A percentile compares a stretch with the other conserved stretches of the same genome.
phyloP scores from a whole-genome alignment of 1,284 basidiomycete genomes.

The Cutaneotrichosporon mucoides region DNA sequence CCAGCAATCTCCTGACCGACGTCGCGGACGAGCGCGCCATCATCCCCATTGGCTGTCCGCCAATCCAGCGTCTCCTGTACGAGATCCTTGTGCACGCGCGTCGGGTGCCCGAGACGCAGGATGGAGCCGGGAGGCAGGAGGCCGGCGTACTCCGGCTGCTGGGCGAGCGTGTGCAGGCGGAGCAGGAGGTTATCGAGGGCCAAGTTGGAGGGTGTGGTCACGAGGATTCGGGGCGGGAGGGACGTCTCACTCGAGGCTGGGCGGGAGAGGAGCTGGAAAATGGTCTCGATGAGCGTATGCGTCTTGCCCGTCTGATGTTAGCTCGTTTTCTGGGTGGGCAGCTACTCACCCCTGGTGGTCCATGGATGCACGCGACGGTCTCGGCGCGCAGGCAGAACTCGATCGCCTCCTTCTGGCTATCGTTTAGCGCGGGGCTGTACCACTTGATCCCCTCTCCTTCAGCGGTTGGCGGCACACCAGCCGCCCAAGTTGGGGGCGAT shows the following conservation, averaged over 20 bases:
- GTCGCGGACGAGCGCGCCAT: constrained; percentile 74
- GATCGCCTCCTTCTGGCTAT: constrained; percentile 73
- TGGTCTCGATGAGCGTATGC: constrained; percentile 83
- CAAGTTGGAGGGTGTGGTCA: constrained; percentile 49
- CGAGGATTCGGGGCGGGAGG: constrained; percentile 54
- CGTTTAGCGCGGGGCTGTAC: constrained; percentile 72
- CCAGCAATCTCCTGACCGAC: constrained; percentile 77
- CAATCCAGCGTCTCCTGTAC: constrained; percentile 81
- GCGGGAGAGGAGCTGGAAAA: constrained; percentile 67
- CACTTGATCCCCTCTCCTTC: constrained; percentile 54
- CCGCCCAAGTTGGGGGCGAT: constrained; percentile 33
- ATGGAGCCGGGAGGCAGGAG: constrained; percentile 50
- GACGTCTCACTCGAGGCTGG: constrained; percentile 25
- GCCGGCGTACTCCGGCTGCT: constrained; percentile 22
- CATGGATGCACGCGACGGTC: constrained; percentile 90
- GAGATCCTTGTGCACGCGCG: constrained; percentile 76
- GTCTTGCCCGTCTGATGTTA: constrained; percentile 71
- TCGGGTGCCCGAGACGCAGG: constrained; percentile 86
- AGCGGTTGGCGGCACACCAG: constrained; percentile 6
- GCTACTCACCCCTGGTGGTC: constrained; percentile 72
- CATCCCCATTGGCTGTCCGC: constrained; percentile 70
- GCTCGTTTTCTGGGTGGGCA: background rate
- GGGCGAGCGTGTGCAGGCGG: constrained; percentile 54
- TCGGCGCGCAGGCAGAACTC: constrained; percentile 47
- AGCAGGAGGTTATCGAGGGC: constrained; percentile 76